phyloP scores from a whole-genome alignment of 2,329 filamentous ascomycete genomes.

The Sphaceloma murrayae region DNA sequence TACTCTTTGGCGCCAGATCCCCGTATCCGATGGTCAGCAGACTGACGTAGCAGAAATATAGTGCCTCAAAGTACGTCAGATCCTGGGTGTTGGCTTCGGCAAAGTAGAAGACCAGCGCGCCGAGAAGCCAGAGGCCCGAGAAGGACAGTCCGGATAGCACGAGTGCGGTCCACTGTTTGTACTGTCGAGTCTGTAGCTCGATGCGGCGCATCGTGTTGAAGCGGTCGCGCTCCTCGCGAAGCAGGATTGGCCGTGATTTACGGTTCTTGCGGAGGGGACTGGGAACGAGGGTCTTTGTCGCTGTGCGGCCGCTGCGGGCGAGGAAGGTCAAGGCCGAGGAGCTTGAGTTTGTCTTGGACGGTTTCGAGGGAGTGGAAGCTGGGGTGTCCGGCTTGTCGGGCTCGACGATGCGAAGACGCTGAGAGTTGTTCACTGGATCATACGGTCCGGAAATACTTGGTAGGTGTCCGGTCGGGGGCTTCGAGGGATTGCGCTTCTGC shows the following conservation, averaged over 20 bases:
- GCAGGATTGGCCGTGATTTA: conserved; percentile 43
- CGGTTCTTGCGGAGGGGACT: conserved; percentile 4
- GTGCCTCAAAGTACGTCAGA: conserved; percentile 65
- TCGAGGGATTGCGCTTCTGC: conserved; percentile 20
- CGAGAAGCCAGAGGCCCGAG: conserved; percentile 67
- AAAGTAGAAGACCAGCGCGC: conserved; percentile 64
- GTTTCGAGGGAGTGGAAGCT: not conserved
- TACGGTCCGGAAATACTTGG: conserved; percentile 23
- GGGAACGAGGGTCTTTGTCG: conserved; percentile 18
- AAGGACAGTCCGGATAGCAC: conserved; percentile 58
- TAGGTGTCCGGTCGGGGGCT: not conserved
- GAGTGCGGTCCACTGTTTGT: conserved; percentile 66
- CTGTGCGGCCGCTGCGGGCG: conserved; percentile 20
- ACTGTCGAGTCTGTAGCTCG: conserved; percentile 53
- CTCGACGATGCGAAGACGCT: not conserved
- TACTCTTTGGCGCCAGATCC: conserved; percentile 65
- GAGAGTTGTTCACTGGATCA: conserved; percentile 17
- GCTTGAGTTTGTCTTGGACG: not conserved
- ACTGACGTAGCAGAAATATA: conserved; percentile 80
- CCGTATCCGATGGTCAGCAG: conserved; percentile 84
- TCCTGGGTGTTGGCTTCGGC: conserved; percentile 45
- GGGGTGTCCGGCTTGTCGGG: not conserved
- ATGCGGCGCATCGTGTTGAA: conserved; percentile 58
- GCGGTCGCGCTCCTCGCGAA: conserved; percentile 42
- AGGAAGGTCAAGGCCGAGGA: conserved; percentile 18